Conservation (phyloP, 768 basidiomycete species). For the Agrocybe praecox region DNA sequence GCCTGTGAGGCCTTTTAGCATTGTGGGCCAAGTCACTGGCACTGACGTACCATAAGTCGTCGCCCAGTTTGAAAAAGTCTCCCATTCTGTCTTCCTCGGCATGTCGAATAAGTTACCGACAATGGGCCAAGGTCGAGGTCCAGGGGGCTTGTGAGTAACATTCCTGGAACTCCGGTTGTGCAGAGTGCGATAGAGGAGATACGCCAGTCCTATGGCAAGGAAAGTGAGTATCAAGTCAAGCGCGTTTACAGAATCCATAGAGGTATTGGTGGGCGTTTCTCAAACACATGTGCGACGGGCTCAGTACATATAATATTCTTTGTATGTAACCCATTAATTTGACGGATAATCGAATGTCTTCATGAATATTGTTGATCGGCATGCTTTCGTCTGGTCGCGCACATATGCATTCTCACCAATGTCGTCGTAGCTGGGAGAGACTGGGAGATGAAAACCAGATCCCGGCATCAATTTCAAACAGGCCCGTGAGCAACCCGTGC, state of each 20-base stretch:
- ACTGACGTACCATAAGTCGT: neutral
- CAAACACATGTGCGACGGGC: neutral
- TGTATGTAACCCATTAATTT: too few relatives aligned
- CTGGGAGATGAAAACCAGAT: too few relatives aligned
- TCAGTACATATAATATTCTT: neutral
- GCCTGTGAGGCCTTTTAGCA: neutral
- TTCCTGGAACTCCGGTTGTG: neutral
- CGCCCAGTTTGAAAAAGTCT: conserved; percentile 5
- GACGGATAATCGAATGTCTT: too few relatives aligned
- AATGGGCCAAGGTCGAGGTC: neutral
- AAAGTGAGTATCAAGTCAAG: neutral
- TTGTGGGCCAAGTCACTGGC: neutral
- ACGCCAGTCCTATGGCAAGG: neutral
- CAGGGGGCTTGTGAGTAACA: neutral
- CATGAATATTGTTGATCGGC: too few relatives aligned
- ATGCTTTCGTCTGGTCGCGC: too few relatives aligned
- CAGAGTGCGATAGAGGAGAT: neutral
- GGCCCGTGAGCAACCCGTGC: too few relatives aligned
- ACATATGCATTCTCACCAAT: too few relatives aligned
- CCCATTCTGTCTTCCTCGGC: neutral
- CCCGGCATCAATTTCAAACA: too few relatives aligned
- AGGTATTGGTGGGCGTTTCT: neutral
- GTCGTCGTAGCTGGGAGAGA: too few relatives aligned
- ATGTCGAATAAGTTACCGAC: conserved; percentile 5
- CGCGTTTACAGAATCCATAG: neutral